Evolutionary conservation across 2,329 filamentous ascomycete species (phyloP).

Genomic region (Penicillium sp.): DNA sequence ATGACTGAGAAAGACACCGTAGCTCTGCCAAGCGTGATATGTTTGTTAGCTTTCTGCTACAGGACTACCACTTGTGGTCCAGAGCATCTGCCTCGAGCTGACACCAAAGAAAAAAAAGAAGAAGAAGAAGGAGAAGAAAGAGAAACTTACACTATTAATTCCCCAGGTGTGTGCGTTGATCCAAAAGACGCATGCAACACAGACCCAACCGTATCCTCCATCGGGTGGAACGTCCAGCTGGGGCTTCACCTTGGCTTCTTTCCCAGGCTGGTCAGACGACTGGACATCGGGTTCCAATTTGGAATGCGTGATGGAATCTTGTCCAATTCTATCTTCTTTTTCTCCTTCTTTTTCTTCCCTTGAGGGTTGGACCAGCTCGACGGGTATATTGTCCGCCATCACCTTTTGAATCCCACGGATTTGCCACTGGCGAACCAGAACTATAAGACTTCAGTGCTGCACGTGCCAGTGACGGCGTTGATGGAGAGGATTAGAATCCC

Average conservation of each 20-base stretch:
- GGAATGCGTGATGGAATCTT: conserved; percentile 6
- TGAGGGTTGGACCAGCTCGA: conserved; percentile 26
- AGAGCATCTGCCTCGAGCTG: no score
- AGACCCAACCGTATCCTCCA: conserved; percentile 59
- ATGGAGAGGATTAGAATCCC: no score
- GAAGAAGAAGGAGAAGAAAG: background rate
- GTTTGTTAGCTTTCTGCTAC: background rate
- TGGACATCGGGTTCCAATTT: conserved; percentile 8
- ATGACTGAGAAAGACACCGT: conserved; percentile 55
- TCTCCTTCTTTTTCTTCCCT: conserved; percentile 3
- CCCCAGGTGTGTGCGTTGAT: conserved; percentile 71
- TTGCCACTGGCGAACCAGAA: background rate
- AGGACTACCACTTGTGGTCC: no score
- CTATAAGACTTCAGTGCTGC: background rate
- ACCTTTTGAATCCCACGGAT: conserved; percentile 11
- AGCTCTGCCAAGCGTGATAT: conserved; percentile 27
- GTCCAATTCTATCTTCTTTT: background rate
- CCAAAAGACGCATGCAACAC: conserved; percentile 49
- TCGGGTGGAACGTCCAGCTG: conserved; percentile 41
- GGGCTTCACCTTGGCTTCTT: conserved; percentile 26
- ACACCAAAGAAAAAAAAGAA: no score
- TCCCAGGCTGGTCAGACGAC: conserved; percentile 5
- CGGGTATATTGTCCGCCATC: conserved; percentile 31
- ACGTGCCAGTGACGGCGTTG: no score
- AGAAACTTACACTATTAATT: conserved; percentile 54